phyloP scores from a whole-genome alignment of 2,329 filamentous ascomycete genomes.

The Fusarium sp. region DNA sequence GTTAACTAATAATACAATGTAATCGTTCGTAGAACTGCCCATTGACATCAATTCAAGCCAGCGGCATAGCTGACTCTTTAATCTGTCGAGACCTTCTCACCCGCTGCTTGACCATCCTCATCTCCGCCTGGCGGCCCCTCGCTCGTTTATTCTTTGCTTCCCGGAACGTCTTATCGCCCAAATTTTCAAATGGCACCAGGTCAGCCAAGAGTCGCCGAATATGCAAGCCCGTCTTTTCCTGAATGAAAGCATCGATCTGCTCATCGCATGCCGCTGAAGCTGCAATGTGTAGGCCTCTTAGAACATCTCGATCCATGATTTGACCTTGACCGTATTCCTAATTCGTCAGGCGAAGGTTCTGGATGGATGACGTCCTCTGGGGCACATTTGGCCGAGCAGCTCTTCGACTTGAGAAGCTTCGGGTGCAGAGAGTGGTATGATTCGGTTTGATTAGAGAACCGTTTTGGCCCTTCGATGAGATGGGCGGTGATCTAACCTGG shows the following conservation, averaged over 20 bases:
- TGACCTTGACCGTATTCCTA: slow-evolving; percentile 55
- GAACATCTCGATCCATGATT: slow-evolving; percentile 66
- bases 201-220: slow-evolving; percentile 71
- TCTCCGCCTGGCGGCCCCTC: slow-evolving; percentile 51
- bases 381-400: slow-evolving; percentile 55
- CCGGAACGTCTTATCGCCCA: slow-evolving; percentile 53
- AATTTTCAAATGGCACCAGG: slow-evolving; percentile 65
- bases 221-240: slow-evolving; percentile 66
- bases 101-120: slow-evolving; percentile 56
- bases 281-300: slow-evolving; percentile 70
- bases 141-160: slow-evolving; percentile 48
- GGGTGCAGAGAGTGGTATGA: slow-evolving; percentile 49
- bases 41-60: slow-evolving; percentile 11
- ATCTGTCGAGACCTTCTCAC: slow-evolving; percentile 54
- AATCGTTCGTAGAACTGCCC: neutral
- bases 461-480: neutral
- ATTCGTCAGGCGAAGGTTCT: slow-evolving; percentile 38
- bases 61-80: slow-evolving; percentile 19
- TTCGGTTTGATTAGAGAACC: slow-evolving; percentile 29
- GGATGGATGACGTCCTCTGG: slow-evolving; percentile 55
- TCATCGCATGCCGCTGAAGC: slow-evolving; percentile 71
- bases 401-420: slow-evolving; percentile 45
- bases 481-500: neutral
- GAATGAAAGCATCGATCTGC: slow-evolving; percentile 67
- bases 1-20: slow-evolving; percentile 22